These are phyloP conservation scores for Pythium aphanidermatum DNA, from an alignment of 352 stramenopile genomes.

Conservation along the genomic window DNA sequence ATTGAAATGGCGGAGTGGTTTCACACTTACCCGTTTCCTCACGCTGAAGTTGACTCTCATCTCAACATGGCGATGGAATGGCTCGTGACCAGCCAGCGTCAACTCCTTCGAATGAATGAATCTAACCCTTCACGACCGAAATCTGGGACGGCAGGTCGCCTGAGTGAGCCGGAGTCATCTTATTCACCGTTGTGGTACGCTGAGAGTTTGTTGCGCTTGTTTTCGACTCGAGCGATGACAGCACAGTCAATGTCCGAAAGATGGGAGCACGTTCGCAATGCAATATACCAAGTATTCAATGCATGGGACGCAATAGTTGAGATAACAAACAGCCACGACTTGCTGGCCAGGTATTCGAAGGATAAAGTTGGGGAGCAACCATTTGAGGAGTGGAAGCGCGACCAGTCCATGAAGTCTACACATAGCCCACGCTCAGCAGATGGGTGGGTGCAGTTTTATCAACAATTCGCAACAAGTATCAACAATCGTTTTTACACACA, in stretches of 20 bases:
- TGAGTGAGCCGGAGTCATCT: neutral
- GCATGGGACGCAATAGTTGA: constrained; percentile 49
- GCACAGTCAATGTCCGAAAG: constrained; percentile 28
- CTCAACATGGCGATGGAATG: constrained; percentile 49
- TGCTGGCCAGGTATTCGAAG: constrained; percentile 28
- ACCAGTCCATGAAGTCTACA: constrained; percentile 20
- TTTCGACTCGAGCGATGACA: constrained; percentile 35
- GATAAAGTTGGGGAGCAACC: constrained; percentile 6
- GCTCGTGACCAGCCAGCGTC: constrained; percentile 21
- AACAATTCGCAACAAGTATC: constrained; percentile 28
- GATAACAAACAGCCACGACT: constrained; percentile 35
- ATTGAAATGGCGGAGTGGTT: constrained; percentile 87
- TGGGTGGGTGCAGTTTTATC: constrained; percentile 51
- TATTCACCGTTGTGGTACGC: constrained; percentile 44
- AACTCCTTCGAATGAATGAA: neutral
- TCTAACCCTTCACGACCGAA: too few relatives aligned
- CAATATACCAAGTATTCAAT: constrained; percentile 35
- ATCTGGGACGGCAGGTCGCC: too few relatives aligned
- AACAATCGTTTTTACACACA: constrained; percentile 43
- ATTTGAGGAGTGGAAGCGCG: constrained; percentile 56
- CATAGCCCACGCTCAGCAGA: constrained; percentile 12
- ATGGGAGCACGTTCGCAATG: constrained; percentile 24
- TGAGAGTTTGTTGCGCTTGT: constrained; percentile 54
- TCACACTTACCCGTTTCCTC: constrained; percentile 55
- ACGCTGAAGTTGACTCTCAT: constrained; percentile 46